These are phyloP conservation scores for Pseudocercospora vitis DNA, from an alignment of 2,329 filamentous ascomycete genomes.

Conservation along the genomic window DNA sequence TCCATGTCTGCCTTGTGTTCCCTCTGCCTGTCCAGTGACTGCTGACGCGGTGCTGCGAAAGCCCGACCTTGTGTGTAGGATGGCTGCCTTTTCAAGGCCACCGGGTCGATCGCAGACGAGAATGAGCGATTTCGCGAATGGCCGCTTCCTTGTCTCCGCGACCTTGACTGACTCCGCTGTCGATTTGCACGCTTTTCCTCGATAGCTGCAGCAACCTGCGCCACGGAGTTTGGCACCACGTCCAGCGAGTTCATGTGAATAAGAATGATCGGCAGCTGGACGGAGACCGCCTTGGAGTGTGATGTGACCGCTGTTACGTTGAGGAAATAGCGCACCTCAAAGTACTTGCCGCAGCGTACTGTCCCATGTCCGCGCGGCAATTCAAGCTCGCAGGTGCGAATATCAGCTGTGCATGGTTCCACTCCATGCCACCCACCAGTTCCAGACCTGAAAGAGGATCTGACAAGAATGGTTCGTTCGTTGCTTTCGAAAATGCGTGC, in stretches of 20 bases:
- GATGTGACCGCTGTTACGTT: constrained; percentile 51
- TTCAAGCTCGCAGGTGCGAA: constrained; percentile 52
- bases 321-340: constrained; percentile 58
- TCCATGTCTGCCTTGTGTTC: constrained; percentile 44
- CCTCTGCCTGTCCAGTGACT: constrained; percentile 51
- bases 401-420: constrained; percentile 46
- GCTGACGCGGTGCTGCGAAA: constrained; percentile 53
- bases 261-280: constrained; percentile 57
- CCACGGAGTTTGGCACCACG: constrained; percentile 56
- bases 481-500: constrained; percentile 55
- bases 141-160: constrained; percentile 5
- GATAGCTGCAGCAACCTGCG: constrained; percentile 56
- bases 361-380: constrained; percentile 54
- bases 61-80: constrained; percentile 52
- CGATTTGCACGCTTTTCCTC: constrained; percentile 47
- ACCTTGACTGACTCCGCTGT: constrained; percentile 18
- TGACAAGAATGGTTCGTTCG: constrained; percentile 50
- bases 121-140: constrained; percentile 28
- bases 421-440: constrained; percentile 51
- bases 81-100: constrained; percentile 36
- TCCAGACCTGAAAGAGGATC: constrained; percentile 46
- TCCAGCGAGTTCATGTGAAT: constrained; percentile 60
- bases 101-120: constrained; percentile 29
- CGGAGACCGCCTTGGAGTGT: constrained; percentile 51
- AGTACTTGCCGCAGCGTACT: constrained; percentile 56